Conservation (phyloP, 768 basidiomycete species). For the Russula compacta region DNA sequence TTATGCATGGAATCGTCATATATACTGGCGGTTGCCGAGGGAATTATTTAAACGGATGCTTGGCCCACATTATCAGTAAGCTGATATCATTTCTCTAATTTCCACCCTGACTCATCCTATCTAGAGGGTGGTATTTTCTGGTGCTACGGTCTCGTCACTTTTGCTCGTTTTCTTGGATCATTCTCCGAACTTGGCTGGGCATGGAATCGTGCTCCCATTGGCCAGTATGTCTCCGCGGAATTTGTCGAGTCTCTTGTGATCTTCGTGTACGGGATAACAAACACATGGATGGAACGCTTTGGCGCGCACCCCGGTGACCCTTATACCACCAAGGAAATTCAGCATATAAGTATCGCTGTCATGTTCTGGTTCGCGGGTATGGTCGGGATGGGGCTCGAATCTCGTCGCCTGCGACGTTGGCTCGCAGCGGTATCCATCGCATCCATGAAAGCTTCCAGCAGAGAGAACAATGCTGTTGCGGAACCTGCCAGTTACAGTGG, state of each 20-base stretch:
- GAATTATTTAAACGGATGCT: conserved; percentile 69
- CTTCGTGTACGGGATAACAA: conserved; percentile 81
- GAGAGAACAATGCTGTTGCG: conserved; percentile 35
- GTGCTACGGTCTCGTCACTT: conserved; percentile 80
- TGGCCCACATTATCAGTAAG: conserved; percentile 89
- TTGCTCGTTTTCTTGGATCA: conserved; percentile 90
- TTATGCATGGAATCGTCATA: conserved; percentile 61
- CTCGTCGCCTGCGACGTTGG: conserved; percentile 61
- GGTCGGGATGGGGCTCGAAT: conserved; percentile 84
- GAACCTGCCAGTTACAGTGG: conserved; percentile 67
- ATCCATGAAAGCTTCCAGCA: conserved; percentile 21
- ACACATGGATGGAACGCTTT: conserved; percentile 97
- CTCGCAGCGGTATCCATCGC: conserved; percentile 49
- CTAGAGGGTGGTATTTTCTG: conserved; percentile 89
- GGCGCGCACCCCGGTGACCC: conserved; percentile 75
- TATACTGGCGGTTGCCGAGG: conserved; percentile 86
- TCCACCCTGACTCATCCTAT: conserved; percentile 7
- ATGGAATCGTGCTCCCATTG: conserved; percentile 67
- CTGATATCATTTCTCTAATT: not conserved
- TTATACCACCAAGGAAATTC: conserved; percentile 83
- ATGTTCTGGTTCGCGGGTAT: conserved; percentile 96
- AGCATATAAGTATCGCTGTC: conserved; percentile 90
- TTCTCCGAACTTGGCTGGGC: conserved; percentile 88
- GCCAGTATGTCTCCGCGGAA: conserved; percentile 47
- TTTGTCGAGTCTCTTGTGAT: conserved; percentile 74